A percentile compares a stretch with the other conserved stretches of the same genome.
Conservation (phyloP, 2,329 filamentous ascomycete genomes). For the Ophiostoma sp. region DNA sequence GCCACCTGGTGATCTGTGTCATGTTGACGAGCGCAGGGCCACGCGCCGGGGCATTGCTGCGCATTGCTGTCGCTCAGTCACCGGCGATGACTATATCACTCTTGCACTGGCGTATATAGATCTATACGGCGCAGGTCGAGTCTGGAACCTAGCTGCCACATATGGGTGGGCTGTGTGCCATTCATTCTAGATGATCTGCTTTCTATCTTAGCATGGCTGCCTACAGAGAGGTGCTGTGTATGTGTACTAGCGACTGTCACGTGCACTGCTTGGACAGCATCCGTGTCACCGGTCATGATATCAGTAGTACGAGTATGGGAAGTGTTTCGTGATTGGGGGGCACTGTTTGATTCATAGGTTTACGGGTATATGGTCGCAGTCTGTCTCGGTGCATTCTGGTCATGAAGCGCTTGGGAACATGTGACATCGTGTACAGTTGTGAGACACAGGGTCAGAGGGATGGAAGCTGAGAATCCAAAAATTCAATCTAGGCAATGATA, state of each 20-base stretch:
- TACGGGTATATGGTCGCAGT: too few species aligned
- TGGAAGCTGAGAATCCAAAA: neutral
- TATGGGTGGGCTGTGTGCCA: neutral
- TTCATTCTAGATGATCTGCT: neutral
- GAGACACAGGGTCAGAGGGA: neutral
- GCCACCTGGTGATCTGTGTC: conserved; percentile 1
- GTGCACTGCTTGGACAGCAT: neutral
- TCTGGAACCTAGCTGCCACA: neutral
- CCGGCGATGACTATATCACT: neutral
- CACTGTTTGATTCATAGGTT: neutral
- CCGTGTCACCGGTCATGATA: neutral
- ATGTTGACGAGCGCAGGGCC: neutral
- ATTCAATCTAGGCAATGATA: neutral
- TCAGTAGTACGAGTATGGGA: too few species aligned
- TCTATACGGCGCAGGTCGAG: neutral
- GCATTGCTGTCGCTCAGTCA: neutral
- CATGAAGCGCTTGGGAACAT: neutral
- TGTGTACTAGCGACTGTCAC: neutral
- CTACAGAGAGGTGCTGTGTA: neutral
- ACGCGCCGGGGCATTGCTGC: neutral
- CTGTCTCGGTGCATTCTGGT: neutral
- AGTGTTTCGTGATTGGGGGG: too few species aligned
- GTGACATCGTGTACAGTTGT: neutral
- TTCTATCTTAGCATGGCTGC: neutral
- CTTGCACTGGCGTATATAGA: neutral